A percentile compares a stretch with the other conserved stretches of the same genome.
Conservation (phyloP, 495 filamentous ascomycete genomes). For the Tuber brumale region DNA sequence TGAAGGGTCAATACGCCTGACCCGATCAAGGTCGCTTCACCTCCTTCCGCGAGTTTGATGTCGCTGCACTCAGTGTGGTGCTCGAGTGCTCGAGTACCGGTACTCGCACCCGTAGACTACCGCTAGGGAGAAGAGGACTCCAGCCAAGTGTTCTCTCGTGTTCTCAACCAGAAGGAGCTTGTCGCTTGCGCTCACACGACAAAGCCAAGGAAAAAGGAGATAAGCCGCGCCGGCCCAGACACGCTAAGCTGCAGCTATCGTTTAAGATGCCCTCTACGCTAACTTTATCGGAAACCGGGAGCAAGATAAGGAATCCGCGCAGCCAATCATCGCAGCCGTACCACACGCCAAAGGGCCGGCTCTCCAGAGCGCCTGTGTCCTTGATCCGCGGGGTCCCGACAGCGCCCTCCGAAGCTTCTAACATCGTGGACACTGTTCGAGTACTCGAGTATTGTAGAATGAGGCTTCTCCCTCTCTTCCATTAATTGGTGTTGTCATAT, state of each 20-base stretch:
- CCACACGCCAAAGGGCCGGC: background rate
- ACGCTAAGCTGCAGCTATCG: conserved; percentile 27
- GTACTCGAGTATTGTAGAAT: too few species aligned
- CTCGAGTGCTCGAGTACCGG: too few species aligned
- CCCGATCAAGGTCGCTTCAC: background rate
- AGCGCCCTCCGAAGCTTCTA: background rate
- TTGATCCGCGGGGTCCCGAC: background rate
- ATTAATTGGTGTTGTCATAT: background rate
- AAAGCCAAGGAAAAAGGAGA: conserved; percentile 25
- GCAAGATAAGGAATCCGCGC: conserved; percentile 32
- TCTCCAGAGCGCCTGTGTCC: background rate
- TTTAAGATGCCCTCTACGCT: conserved; percentile 33
- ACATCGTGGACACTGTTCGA: background rate
- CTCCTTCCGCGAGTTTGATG: background rate
- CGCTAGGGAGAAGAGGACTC: conserved; percentile 18
- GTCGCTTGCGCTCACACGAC: background rate
- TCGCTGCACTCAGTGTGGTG: too few species aligned
- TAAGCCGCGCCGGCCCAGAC: conserved; percentile 26
- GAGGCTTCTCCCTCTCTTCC: background rate
- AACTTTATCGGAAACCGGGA: conserved; percentile 18
- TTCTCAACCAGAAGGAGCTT: conserved; percentile 5
- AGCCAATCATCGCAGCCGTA: conserved; percentile 20
- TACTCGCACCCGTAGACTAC: background rate
- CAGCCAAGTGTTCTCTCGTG: conserved; percentile 10
- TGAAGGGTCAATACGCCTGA: background rate